Conservation (phyloP, 176 grass and related monocot species). For the Triticum monococcum region DNA sequence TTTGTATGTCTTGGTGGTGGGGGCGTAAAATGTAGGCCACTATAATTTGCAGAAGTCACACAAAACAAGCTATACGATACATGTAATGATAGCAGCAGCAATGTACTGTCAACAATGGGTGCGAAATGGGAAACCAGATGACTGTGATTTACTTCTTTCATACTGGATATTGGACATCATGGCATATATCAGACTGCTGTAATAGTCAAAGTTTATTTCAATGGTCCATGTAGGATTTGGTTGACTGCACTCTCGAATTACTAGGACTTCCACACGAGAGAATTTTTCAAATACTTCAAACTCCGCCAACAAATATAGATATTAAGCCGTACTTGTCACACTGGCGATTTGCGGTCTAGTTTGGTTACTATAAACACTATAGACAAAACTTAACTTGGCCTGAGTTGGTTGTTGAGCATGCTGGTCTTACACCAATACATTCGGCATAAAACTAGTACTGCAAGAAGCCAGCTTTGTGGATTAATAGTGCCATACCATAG, state of each 20-base stretch:
- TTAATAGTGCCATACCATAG: neutral
- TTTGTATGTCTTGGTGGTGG: neutral
- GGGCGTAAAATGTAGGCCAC: neutral
- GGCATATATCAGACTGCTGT: neutral
- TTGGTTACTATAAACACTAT: neutral
- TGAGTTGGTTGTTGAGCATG: neutral
- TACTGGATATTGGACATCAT: too few species aligned
- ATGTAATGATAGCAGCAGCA: neutral
- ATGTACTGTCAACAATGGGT: too few species aligned
- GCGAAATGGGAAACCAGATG: too few species aligned
- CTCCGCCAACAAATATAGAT: neutral
- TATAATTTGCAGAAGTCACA: neutral
- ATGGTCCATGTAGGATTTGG: neutral
- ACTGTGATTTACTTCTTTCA: too few species aligned
- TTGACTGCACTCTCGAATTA: neutral
- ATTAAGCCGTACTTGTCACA: neutral
- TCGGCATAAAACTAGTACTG: constrained; percentile 1
- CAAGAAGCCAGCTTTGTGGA: neutral
- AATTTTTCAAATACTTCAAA: neutral
- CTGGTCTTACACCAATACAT: neutral
- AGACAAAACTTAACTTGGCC: neutral
- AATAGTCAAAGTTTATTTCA: neutral
- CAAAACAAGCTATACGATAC: neutral
- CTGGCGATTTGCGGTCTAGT: neutral
- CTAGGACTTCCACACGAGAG: too few species aligned